A percentile compares a stretch with the other conserved stretches of the same genome.
Conservation (phyloP, 2,329 filamentous ascomycete species). For the Aspergillus sojae region DNA sequence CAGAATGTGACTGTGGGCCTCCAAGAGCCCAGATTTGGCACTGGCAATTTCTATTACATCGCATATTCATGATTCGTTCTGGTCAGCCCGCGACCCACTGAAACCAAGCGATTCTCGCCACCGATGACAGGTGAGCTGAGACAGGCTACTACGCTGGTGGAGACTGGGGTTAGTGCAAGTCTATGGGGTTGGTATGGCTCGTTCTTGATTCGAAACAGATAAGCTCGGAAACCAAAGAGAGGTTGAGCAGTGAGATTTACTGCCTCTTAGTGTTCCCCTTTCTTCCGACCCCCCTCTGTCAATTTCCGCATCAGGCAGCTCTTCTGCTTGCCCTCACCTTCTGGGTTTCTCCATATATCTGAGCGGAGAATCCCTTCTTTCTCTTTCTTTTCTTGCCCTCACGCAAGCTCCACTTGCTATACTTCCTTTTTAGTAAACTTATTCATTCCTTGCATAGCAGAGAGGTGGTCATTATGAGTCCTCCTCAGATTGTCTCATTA, state of each 20-base stretch:
- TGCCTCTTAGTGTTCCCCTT: not conserved
- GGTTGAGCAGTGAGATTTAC: not conserved
- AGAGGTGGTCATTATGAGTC: conserved; percentile 14
- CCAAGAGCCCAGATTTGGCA: conserved; percentile 2
- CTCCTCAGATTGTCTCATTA: conserved; percentile 16
- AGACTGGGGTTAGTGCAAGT: not conserved
- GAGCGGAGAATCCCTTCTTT: not conserved
- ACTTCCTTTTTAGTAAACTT: not conserved
- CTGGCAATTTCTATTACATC: conserved; percentile 25
- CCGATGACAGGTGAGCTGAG: conserved; percentile 16
- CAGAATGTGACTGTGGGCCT: conserved; percentile 5
- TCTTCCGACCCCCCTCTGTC: not conserved
- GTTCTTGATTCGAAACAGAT: not conserved
- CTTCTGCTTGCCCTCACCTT: not conserved
- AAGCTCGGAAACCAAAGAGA: not conserved
- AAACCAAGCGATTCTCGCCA: conserved; percentile 18
- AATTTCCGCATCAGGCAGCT: not conserved
- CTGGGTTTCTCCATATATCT: not conserved
- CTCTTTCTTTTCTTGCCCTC: not conserved
- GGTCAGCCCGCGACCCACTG: conserved; percentile 15
- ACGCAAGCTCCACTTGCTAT: not conserved
- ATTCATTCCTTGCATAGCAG: not conserved
- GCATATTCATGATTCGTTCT: conserved; percentile 21
- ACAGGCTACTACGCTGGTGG: not conserved
- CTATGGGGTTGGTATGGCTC: not conserved